Evolutionary conservation across 2,329 filamentous ascomycete genomes (phyloP).

Genomic region (Apiospora rasikravindrae): DNA sequence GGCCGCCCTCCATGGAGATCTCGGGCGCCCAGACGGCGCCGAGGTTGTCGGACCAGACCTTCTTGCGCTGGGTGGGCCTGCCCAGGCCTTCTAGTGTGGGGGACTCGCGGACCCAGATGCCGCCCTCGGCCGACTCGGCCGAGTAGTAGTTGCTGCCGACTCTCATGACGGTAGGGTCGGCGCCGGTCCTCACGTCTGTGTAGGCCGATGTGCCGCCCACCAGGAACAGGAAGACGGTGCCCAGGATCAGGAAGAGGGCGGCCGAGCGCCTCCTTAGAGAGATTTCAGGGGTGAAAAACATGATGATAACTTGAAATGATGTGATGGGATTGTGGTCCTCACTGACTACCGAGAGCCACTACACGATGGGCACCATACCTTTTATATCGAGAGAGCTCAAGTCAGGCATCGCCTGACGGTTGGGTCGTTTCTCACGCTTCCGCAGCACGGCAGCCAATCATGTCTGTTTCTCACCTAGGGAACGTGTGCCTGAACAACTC

Average conservation of each 20-base stretch:
- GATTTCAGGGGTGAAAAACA: neutral
- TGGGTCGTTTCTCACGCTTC: neutral
- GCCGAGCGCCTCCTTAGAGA: neutral
- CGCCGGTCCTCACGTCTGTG: constrained; percentile 26
- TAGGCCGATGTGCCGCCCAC: constrained; percentile 21
- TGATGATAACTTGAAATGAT: neutral
- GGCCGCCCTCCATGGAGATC: constrained; percentile 26
- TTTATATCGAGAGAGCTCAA: neutral
- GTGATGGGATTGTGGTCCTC: neutral
- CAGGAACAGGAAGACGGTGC: constrained; percentile 16
- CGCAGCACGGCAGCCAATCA: neutral
- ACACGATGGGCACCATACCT: neutral
- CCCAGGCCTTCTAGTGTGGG: constrained; percentile 28
- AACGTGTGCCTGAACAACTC: neutral
- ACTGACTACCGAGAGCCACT: neutral
- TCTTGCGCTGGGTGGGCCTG: constrained; percentile 17
- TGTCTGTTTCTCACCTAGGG: neutral
- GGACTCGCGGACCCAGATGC: constrained; percentile 29
- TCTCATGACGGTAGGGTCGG: constrained; percentile 31
- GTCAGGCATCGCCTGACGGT: neutral
- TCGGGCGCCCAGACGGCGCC: constrained; percentile 32
- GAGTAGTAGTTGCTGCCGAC: constrained; percentile 31
- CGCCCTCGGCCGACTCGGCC: constrained; percentile 29
- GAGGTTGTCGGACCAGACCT: constrained; percentile 29
- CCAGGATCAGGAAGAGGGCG: constrained; percentile 6